Evolutionary conservation across 2,329 filamentous ascomycete genomes (phyloP), one percentile per base, ranked within the genome.

Genomic region (Neonectria punicea): DNA sequence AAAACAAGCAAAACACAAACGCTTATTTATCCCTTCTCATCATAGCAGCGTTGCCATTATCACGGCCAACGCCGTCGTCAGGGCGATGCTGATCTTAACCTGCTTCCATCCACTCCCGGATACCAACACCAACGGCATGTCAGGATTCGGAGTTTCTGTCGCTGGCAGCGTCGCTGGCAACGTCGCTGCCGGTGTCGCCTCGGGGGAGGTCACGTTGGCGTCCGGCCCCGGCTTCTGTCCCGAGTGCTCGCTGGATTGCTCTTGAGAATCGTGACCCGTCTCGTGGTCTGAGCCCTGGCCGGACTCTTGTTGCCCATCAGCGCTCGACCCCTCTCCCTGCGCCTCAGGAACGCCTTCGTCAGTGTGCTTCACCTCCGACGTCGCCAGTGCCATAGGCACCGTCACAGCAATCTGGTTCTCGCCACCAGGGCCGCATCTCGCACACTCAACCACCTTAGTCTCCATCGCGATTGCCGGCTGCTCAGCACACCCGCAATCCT

Each of bases 321-420:
- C 22, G 22, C 22, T 22, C 22, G 22, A 22, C 22, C 22, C 25
- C 25, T 25, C 25, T 13, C 14, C 9, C 43, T 59, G 25, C 4
- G 43, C 30, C 5, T 53, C 22, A 13, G 39, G 14, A 47, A 34
- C 30, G 8, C 8, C 18, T 2, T 16, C 44, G 8, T n/a, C 20
- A 7, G 36, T 9, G 4, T 44, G 18, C 13, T 43, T 53, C 28
- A 56, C 39, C 1, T 53, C 36, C 10, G 62, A 55, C 10, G 63
- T 53, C 5, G 54, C 55, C 11, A 65, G 34, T 11, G 70, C 58
- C 4, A 72, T 32, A 1, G 73, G 73, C 9, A 75, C 53, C 32
- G 73, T 75, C 34, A 75, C 25, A 3, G 73, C 74, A n/a, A 74
- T 68, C 1, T 44, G 62, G 10, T 60, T 66, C 49, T 74, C 65